phyloP scores from a whole-genome alignment of 73 alveolate genomes.

The Diophrys appendiculata region DNA sequence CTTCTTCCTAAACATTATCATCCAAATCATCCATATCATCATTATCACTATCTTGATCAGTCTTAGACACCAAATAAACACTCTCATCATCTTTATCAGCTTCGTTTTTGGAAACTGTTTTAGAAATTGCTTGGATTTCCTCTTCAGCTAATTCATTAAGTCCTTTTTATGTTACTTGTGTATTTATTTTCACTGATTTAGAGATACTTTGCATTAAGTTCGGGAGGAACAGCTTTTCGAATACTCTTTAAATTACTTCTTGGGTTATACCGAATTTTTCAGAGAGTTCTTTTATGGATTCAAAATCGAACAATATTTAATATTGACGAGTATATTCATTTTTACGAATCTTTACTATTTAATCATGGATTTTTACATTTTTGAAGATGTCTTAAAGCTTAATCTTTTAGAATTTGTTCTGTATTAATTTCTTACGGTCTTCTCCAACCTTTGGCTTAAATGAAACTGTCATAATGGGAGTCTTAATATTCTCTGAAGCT shows the following conservation, averaged over 20 bases:
- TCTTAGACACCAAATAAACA: slow-evolving; percentile 58
- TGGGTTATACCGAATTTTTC: no score
- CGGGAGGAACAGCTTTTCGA: no score
- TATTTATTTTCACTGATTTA: no score
- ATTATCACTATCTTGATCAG: slow-evolving; percentile 66
- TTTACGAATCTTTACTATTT: no score
- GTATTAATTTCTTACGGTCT: slow-evolving; percentile 86
- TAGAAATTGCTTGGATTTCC: slow-evolving; percentile 26
- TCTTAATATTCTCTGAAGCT: slow-evolving; percentile 89
- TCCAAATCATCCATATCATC: slow-evolving; percentile 68
- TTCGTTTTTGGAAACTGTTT: not conserved
- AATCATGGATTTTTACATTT: slow-evolving; percentile 76
- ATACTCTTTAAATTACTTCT: no score
- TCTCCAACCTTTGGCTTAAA: no score
- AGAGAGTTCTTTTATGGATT: no score
- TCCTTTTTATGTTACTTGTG: slow-evolving; percentile 49
- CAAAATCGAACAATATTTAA: no score
- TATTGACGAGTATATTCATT: no score
- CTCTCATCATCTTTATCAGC: slow-evolving; percentile 69
- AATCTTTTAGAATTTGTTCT: slow-evolving; percentile 80
- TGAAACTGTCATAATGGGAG: slow-evolving; percentile 94
- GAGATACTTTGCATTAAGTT: no score
- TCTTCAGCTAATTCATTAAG: slow-evolving; percentile 71
- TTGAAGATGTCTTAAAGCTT: slow-evolving; percentile 83
- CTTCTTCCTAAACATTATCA: slow-evolving; percentile 11